phyloP scores from a whole-genome alignment of 2,329 filamentous ascomycete genomes.

The Aspergillus pseudoviridinutans region DNA sequence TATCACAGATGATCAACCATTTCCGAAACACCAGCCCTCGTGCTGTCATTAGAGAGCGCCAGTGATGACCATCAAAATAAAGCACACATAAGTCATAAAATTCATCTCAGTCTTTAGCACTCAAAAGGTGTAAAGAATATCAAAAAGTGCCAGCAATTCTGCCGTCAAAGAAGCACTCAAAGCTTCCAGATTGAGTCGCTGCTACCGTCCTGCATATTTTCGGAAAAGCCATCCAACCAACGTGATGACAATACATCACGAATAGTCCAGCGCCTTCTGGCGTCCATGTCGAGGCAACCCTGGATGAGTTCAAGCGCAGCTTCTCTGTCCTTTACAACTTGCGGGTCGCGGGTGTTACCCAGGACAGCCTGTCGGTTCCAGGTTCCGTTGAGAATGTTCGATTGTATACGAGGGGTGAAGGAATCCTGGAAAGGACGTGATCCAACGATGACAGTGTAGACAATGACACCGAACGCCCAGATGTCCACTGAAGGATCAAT shows the following conservation, averaged over 20 bases:
- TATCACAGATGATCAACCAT: slow-evolving; percentile 28
- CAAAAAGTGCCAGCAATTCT: background rate
- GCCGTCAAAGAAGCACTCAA: slow-evolving; percentile 15
- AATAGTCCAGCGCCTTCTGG: slow-evolving; percentile 54
- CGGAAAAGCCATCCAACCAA: slow-evolving; percentile 50
- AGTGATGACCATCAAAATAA: slow-evolving; percentile 15
- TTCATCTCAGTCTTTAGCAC: background rate
- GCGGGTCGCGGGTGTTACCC: slow-evolving; percentile 36
- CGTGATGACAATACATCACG: slow-evolving; percentile 51
- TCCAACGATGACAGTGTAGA: slow-evolving; percentile 59
- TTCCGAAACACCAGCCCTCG: slow-evolving; percentile 22
- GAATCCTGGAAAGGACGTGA: slow-evolving; percentile 60
- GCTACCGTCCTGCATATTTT: slow-evolving; percentile 28
- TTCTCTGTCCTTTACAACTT: slow-evolving; percentile 40
- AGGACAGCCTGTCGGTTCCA: slow-evolving; percentile 54
- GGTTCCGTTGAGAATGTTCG: slow-evolving; percentile 56
- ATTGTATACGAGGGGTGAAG: slow-evolving; percentile 55
- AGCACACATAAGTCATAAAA: slow-evolving; percentile 5
- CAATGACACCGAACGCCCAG: slow-evolving; percentile 64
- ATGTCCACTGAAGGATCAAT: slow-evolving; percentile 57
- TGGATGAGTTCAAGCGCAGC: slow-evolving; percentile 54
- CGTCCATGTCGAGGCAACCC: slow-evolving; percentile 57
- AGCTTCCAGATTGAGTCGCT: slow-evolving; percentile 35
- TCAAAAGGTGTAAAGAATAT: slow-evolving; percentile 1
- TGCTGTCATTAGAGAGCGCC: slow-evolving; percentile 13